Base-by-base conservation (phyloP, 805 yeast genomes). In the Saccharomycopsis schoenii region DNA sequence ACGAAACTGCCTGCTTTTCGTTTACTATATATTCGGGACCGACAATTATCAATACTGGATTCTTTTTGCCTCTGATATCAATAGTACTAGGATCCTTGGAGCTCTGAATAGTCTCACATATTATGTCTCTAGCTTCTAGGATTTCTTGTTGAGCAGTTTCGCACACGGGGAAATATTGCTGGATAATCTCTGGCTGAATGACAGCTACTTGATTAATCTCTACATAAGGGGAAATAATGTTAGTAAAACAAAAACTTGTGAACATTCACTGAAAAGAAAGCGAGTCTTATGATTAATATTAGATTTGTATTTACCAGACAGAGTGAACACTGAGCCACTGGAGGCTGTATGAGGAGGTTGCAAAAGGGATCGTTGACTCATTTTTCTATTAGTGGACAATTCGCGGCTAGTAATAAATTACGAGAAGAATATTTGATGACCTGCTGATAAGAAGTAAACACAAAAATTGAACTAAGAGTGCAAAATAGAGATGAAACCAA, bases 151-250 rank as follows among this genome's bases (percentile, higher is more conserved):
- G 67, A 21, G 74, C 64, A 1, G 58, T 56, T 11, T 69, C 70
- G 37, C 73, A 65, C 4, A 72, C 68, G 2, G 81, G 80, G 56
- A 69, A 73, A 55, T 70, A 70, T 56, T 72, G 72, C 61, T 77
- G 81, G 8, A 77, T 68, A 9, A 77, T 74, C 61, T 77, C 80
- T 0, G 82, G 81, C 63, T 74, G 78, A 2, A 78, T 74, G 24
- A 77, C 70, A 0, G 76, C 71, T 47, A 71, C 69, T 25, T 72
- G 72, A 10, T 77, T 77, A 52, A 68, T 67, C 58, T 71, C 76
- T 62, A 56, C 37, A 54, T 47, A 21, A 19, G 4, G 12, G 12
- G 12, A 24, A 24, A 47, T n/a, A 24, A 47, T 11, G n/a, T 11
- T 11, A 24, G 52, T 4, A 21, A 19, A 21, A 36, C 17, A 5